phyloP scores from a whole-genome alignment of 225 moss, liverwort and hornwort species.

The Bryum argenteum region DNA sequence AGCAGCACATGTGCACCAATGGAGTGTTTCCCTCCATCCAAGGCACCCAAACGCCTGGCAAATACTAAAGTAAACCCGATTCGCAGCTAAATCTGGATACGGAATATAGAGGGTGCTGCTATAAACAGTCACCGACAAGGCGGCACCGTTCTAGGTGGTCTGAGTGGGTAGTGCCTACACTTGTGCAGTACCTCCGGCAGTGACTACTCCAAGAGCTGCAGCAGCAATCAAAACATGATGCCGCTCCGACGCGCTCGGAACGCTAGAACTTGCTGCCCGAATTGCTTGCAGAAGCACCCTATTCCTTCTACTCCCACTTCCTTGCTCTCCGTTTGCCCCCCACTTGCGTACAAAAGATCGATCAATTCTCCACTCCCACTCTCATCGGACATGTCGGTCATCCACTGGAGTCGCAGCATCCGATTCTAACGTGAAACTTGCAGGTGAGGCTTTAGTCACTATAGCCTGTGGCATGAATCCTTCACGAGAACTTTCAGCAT shows the following conservation, averaged over 20 bases:
- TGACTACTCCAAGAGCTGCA: slow-evolving; percentile 8
- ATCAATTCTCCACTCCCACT: background rate
- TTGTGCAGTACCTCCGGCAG: slow-evolving; percentile 21
- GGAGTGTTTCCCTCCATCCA: background rate
- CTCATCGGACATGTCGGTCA: background rate
- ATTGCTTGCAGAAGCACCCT: background rate
- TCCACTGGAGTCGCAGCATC: background rate
- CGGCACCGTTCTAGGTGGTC: slow-evolving; percentile 4
- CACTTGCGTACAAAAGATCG: slow-evolving; percentile 7
- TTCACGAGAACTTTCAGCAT: no score
- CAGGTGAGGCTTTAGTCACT: background rate
- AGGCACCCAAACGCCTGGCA: background rate
- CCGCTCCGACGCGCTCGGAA: background rate
- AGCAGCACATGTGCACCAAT: background rate
- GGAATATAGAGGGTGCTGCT: background rate
- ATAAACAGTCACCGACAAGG: slow-evolving; percentile 7
- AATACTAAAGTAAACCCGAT: background rate
- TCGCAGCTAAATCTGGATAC: background rate
- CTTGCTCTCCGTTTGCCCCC: background rate
- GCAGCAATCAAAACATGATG: background rate
- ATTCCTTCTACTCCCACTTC: background rate
- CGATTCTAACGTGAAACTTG: background rate
- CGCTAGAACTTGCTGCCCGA: background rate
- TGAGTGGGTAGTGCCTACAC: background rate
- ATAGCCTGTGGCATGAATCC: no score